Base-by-base conservation (phyloP, 495 filamentous ascomycete genomes). In the Trypethelium eluteriae region DNA sequence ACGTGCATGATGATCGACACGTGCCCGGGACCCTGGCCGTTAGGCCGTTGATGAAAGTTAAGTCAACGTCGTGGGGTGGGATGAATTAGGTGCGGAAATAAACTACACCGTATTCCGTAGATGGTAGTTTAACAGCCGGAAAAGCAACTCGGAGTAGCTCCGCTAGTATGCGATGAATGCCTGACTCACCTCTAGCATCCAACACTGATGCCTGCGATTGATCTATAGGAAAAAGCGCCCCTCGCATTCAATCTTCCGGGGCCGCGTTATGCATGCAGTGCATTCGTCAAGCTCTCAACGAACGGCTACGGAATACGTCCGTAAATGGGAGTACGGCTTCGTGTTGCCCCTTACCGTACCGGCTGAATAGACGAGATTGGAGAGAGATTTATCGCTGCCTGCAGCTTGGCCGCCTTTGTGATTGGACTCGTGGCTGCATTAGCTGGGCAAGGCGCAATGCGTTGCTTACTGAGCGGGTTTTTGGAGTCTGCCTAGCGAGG, bases 401-500 rank as follows among this genome's bases (percentile, higher is more conserved):
- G 4, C 7, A 34, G 53, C 25, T 36, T 59, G 53, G 25, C n/a
- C 7, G 18, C 18, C 32, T 36, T 5, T 14, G 18, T 36, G 53
- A 59, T 59, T 59, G 53, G 53, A 10, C 18, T 14, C 18, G 18
- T n/a, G 18, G 49, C 11, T 32, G 18, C 53, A 59, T 59, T 4
- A 18, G 25, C 18, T 59, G 14, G 53, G 53, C 14, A 59, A 14
- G 32, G 53, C 53, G 53, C 53, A 59, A 59, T 36, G 25, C 36
- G 11, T 18, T 59, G 53, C 49, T 59, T 59, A 59, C 53, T 3
- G 6, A 34, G 53, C 32, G 34, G 32, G 7, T 44, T 32, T 32
- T 59, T 59, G 53, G 53, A 59, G 53, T 59, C 53, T 59, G 53
- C 53, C 53, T 59, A 36, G 53, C 18, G 53, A n/a, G 53, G 53